Evolutionary conservation across 2,329 filamentous ascomycete species (phyloP).

Genomic region (Cladosporium velox): DNA sequence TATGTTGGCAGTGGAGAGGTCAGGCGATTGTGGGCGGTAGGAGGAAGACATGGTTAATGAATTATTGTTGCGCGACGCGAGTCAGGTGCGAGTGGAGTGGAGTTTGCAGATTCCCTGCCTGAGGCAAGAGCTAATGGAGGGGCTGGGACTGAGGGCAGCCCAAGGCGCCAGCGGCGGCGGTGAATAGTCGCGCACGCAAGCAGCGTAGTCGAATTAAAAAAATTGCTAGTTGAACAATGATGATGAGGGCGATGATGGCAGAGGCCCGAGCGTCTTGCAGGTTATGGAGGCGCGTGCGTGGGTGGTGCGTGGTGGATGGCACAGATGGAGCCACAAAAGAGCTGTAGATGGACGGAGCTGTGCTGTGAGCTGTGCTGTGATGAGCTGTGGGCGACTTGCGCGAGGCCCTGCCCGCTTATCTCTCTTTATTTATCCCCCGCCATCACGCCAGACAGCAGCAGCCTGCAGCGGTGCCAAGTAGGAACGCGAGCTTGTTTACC

Average conservation of each 20-base stretch:
- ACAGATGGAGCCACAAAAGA: not conserved
- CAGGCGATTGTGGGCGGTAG: slow-evolving; percentile 19
- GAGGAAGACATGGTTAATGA: slow-evolving; percentile 14
- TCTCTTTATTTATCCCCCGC: slow-evolving; percentile 5
- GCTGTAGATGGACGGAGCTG: not conserved
- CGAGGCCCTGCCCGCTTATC: slow-evolving; percentile 1
- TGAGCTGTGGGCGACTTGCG: not conserved
- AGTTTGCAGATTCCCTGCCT: slow-evolving; percentile 2
- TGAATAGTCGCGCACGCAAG: not conserved
- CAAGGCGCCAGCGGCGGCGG: not conserved
- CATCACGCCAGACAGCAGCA: not conserved
- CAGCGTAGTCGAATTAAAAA: not conserved
- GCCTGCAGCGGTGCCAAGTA: not conserved
- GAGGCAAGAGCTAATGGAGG: not conserved
- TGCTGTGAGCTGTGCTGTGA: too few species aligned
- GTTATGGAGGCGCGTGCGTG: not conserved
- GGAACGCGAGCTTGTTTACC: slow-evolving; percentile 5
- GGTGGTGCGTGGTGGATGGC: not conserved
- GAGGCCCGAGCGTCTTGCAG: not conserved
- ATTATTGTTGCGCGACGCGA: slow-evolving; percentile 17
- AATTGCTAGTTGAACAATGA: not conserved
- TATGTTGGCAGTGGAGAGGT: slow-evolving; percentile 39
- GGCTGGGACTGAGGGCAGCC: not conserved
- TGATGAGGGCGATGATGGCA: not conserved
- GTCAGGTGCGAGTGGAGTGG: slow-evolving; percentile 11